Conservation (phyloP, 305 asterid species). For the Stenogyne calaminthoides region DNA sequence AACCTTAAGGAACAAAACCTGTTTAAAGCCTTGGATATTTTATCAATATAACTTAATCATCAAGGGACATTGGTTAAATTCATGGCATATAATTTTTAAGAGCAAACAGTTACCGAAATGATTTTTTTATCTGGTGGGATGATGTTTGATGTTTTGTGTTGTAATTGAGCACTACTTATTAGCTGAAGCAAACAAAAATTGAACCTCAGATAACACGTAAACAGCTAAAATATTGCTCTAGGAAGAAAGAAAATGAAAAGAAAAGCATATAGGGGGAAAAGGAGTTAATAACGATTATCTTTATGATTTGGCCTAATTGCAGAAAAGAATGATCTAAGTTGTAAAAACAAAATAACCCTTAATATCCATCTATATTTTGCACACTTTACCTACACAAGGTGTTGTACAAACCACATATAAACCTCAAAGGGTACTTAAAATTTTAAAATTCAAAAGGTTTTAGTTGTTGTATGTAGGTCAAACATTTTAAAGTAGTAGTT, state of each 20-base stretch:
- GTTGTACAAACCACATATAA: neutral
- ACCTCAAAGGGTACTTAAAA: neutral
- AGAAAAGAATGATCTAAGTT: neutral
- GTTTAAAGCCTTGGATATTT: too few relatives aligned
- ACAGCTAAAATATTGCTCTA: neutral
- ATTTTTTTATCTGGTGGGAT: neutral
- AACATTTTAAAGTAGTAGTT: neutral
- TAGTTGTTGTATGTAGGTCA: neutral
- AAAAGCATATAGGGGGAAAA: neutral
- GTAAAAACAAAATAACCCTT: neutral
- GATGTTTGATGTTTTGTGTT: neutral
- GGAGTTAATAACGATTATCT: neutral
- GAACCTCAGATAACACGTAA: neutral
- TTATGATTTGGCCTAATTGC: neutral
- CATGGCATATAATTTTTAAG: neutral
- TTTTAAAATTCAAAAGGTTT: neutral
- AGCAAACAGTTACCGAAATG: neutral
- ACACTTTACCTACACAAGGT: neutral
- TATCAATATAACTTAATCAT: neutral
- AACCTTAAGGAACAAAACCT: constrained; percentile 2
- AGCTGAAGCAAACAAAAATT: neutral
- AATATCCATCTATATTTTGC: neutral
- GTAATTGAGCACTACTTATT: neutral
- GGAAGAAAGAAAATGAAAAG: neutral
- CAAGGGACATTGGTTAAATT: neutral